phyloP scores from a whole-genome alignment of 2,329 filamentous ascomycete species.

The Monosporascus cannonballus region DNA sequence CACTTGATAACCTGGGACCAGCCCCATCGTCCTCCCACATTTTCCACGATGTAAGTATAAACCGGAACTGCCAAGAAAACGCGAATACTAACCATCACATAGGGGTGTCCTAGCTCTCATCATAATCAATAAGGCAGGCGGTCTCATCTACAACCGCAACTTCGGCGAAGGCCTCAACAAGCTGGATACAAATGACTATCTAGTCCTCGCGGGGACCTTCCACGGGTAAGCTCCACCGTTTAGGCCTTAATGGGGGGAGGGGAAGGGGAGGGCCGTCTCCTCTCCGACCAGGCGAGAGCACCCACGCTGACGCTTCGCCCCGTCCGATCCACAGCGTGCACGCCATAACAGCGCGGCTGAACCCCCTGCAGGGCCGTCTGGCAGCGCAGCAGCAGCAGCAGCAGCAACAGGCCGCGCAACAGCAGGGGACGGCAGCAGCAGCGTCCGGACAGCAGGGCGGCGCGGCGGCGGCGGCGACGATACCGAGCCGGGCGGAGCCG shows the following conservation, averaged over 20 bases:
- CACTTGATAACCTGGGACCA: neutral
- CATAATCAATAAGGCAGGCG: conserved; percentile 97
- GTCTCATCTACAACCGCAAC: conserved; percentile 90
- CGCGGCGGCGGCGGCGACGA: conserved; percentile 2
- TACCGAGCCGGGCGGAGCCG: conserved; percentile 50
- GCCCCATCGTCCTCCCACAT: neutral
- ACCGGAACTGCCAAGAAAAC: neutral
- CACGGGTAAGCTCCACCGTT: conserved; percentile 60
- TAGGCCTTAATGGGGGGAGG: no score
- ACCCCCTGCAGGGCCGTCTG: conserved; percentile 37
- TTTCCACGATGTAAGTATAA: conserved; percentile 1
- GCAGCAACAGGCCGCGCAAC: conserved; percentile 22
- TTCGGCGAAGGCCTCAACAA: conserved; percentile 84
- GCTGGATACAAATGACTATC: conserved; percentile 90
- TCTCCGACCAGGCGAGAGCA: neutral
- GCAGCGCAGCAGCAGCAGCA: conserved; percentile 10
- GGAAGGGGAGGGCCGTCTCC: conserved; percentile 6
- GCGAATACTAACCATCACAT: conserved; percentile 6
- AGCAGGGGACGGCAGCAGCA: conserved; percentile 13
- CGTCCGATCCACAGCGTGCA: conserved; percentile 46
- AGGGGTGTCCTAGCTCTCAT: conserved; percentile 96
- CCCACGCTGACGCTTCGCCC: conserved; percentile 9
- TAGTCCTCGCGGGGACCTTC: conserved; percentile 94
- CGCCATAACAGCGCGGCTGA: conserved; percentile 60
- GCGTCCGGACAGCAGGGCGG: conserved; percentile 1